These are phyloP conservation scores for Hibiscus trionum DNA, from an alignment of 345 rosid genomes.

Conservation along the genomic window DNA sequence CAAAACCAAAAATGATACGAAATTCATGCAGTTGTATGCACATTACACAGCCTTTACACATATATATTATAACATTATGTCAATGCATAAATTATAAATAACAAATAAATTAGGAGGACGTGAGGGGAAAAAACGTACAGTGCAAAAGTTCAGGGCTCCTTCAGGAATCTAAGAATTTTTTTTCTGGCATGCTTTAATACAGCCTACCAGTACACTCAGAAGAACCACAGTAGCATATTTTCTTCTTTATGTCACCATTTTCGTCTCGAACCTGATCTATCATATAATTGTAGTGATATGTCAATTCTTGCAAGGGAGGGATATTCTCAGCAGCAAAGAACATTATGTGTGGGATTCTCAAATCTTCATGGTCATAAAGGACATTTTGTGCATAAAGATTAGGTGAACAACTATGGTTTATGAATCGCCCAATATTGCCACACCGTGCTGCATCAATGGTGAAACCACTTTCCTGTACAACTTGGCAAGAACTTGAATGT, in stretches of 20 bases:
- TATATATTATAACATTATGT: background rate
- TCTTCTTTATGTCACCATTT: conserved; percentile 61
- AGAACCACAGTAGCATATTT: conserved; percentile 73
- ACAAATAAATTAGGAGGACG: background rate
- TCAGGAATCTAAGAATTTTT: background rate
- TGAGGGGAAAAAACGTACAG: background rate
- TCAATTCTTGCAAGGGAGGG: conserved; percentile 83
- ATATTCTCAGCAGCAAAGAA: conserved; percentile 77
- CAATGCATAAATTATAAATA: background rate
- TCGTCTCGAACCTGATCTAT: conserved; percentile 60
- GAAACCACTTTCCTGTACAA: conserved; percentile 39
- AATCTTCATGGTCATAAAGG: conserved; percentile 68
- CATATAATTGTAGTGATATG: conserved; percentile 68
- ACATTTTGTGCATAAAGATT: conserved; percentile 87
- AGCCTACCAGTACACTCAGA: conserved; percentile 68
- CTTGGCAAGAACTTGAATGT: conserved; percentile 24
- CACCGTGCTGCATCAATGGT: conserved; percentile 76
- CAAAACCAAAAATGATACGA: background rate
- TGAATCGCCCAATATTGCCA: conserved; percentile 78
- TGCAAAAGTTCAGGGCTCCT: background rate
- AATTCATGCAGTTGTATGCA: background rate
- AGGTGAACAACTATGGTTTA: conserved; percentile 91
- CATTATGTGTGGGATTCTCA: conserved; percentile 83
- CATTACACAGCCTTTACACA: background rate
- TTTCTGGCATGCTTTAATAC: conserved; percentile 35